Evolutionary conservation across 179 eudicot genomes (phyloP).

Genomic region (Patellifolia procumbens): DNA sequence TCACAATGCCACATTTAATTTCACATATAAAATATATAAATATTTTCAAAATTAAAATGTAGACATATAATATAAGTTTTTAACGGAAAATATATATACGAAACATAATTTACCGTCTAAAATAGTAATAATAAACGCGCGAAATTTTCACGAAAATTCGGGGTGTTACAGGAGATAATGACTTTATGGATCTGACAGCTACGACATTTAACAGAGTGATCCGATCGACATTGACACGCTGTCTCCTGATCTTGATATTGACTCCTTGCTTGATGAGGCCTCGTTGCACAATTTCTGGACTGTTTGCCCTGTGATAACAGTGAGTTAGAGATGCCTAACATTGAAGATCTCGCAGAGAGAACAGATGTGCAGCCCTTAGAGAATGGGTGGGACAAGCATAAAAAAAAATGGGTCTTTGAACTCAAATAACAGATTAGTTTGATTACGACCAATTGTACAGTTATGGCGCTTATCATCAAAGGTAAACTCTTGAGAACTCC

Average conservation of each 20-base stretch:
- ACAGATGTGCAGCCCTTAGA: constrained; percentile 40
- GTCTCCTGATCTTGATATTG: constrained; percentile 40
- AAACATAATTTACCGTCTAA: too few species aligned
- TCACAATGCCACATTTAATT: too few species aligned
- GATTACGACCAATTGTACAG: constrained; percentile 36
- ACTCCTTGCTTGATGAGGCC: constrained; percentile 31
- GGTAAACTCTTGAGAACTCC: constrained; percentile 26
- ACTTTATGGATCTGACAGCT: constrained; percentile 41
- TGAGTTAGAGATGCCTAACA: constrained; percentile 37
- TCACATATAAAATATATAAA: too few species aligned
- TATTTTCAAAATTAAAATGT: too few species aligned
- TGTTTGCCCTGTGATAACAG: constrained; percentile 21
- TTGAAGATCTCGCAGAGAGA: constrained; percentile 33
- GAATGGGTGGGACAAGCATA: constrained; percentile 48
- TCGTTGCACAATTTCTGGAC: constrained; percentile 36
- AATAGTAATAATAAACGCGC: too few species aligned
- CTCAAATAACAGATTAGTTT: constrained; percentile 43
- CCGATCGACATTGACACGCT: constrained; percentile 31
- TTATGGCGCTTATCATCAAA: constrained; percentile 23
- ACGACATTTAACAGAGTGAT: constrained; percentile 29
- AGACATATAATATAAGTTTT: too few species aligned
- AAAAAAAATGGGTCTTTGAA: constrained; percentile 59
- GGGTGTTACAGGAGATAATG: constrained; percentile 37
- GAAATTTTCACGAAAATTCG: too few species aligned
- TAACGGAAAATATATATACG: too few species aligned